A percentile compares a stretch with the other conserved stretches of the same genome.
Conservation (phyloP, 2,329 filamentous ascomycete species). For the Colletotrichum tropicicola region DNA sequence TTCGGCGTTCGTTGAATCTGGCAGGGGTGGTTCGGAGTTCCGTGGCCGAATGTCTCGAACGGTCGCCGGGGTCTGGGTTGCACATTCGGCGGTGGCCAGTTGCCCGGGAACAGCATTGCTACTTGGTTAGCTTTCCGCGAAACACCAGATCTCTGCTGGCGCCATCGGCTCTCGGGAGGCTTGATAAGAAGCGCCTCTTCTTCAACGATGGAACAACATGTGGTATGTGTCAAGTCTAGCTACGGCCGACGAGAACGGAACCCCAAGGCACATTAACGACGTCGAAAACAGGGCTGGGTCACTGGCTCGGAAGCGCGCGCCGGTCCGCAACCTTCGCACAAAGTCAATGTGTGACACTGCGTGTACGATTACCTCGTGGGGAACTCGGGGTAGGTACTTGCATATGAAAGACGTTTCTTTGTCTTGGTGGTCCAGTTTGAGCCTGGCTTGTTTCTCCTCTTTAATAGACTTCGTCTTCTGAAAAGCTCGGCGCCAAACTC, state of each 20-base stretch:
- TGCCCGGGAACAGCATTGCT: constrained; percentile 4
- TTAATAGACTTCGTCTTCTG: not conserved
- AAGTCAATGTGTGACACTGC: constrained; percentile 4
- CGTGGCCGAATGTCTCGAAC: constrained; percentile 25
- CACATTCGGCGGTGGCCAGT: constrained; percentile 20
- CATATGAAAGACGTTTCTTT: constrained; percentile 29
- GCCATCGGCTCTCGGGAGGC: constrained; percentile 12
- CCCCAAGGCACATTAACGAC: not conserved
- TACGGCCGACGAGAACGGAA: constrained; percentile 5
- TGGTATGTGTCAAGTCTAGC: constrained; percentile 5
- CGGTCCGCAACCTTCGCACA: constrained; percentile 14
- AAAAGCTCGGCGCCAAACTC: constrained; percentile 7
- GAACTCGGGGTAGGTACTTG: constrained; percentile 17
- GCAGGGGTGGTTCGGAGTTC: constrained; percentile 25
- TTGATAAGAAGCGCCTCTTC: constrained; percentile 16
- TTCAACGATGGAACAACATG: constrained; percentile 25
- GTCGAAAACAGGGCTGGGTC: constrained; percentile 17
- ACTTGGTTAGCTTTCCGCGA: constrained; percentile 12
- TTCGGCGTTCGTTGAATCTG: constrained; percentile 21
- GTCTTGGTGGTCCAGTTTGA: constrained; percentile 20
- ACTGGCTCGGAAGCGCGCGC: constrained; percentile 2
- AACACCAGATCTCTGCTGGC: not conserved
- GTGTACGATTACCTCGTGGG: constrained; percentile 20
- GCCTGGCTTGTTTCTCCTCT: constrained; percentile 8
- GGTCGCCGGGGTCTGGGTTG: constrained; percentile 7